These are phyloP conservation scores for Amaranthus tricolor DNA, from an alignment of 179 eudicot species.

Conservation along the genomic window DNA sequence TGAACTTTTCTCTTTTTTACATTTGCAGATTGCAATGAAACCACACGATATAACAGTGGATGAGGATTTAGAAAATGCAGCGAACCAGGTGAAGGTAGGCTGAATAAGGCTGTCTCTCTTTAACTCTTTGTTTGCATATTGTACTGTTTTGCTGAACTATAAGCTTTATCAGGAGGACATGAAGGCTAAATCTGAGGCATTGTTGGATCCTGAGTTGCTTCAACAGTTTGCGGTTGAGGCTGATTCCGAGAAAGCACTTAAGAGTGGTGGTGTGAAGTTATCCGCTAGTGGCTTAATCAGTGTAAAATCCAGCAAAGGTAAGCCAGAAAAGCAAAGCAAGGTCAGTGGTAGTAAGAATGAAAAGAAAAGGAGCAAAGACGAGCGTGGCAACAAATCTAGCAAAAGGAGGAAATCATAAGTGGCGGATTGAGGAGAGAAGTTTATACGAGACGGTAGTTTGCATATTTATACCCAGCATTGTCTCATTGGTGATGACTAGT, in stretches of 20 bases:
- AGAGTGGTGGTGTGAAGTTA: conserved; percentile 53
- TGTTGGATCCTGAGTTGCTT: conserved; percentile 49
- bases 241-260: conserved; percentile 63
- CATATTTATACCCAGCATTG: not conserved
- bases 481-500: not conserved
- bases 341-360: conserved; percentile 36
- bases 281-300: conserved; percentile 59
- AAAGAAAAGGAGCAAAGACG: conserved; percentile 62
- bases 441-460: not conserved
- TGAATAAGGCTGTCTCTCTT: not conserved
- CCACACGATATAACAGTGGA: conserved; percentile 71
- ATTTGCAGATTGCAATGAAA: conserved; percentile 52
- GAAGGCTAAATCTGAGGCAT: conserved; percentile 53
- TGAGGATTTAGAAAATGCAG: conserved; percentile 68
- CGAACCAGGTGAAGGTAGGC: conserved; percentile 60
- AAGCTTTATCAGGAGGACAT: conserved; percentile 49
- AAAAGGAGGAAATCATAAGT: conserved; percentile 62
- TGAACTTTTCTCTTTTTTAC: not conserved
- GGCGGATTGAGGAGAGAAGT: not conserved
- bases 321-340: conserved; percentile 40
- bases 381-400: conserved; percentile 44
- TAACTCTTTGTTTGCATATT: not conserved
- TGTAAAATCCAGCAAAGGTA: conserved; percentile 53
- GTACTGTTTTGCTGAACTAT: not conserved
- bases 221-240: conserved; percentile 57